Evolutionary conservation across 371 early-diverging fungal genomes (phyloP), one percentile per base, ranked within the genome.

Genomic region (Apophysomyces variabilis): DNA sequence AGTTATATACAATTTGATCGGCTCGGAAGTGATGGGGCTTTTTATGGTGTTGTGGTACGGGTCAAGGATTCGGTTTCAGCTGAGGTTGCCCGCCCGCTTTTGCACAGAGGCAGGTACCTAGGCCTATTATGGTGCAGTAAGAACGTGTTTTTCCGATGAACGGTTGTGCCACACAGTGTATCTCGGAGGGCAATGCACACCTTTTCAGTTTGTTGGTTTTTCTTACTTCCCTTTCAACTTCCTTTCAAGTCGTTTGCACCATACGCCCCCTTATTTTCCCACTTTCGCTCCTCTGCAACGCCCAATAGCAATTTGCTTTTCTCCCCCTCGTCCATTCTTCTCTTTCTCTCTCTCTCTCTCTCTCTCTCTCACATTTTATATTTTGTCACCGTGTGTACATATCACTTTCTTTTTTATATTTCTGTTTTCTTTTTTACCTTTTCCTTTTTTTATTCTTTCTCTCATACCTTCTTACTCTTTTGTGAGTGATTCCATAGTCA

Each of bases 221-320:
- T 46, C 45, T 18, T 26, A 13, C 21, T 50, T 38, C 36, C 37
- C 41, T 59, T 45, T 57, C 43, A 26, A 26, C 43, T 14, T 21
- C 44, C 58, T 18, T 64, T 54, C 14, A 47, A 47, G n/a, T 16
- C n/a, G 5, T 47, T 41, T 36, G 47, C 61, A 21, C 62, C 14
- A 21, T 41, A 36, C n/a, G 14, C 39, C 61, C 45, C 57, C 64
- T 58, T 64, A 43, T 44, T 36, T 38, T 38, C 57, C 57, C 64
- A 41, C 26, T 38, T 41, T 26, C 39, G 38, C 37, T 35, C 44
- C 58, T 39, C 39, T 56, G 39, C 41, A 63, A 63, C 38, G 43
- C 14, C 50, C 57, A 50, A 43, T 47, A 50, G 50, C 38, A 60
- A 47, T 32, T 54, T 37, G 35, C 7, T 14, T 44, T 38, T 66